phyloP scores from a whole-genome alignment of 768 basidiomycete genomes.

The Pisolithus marmoratus region DNA sequence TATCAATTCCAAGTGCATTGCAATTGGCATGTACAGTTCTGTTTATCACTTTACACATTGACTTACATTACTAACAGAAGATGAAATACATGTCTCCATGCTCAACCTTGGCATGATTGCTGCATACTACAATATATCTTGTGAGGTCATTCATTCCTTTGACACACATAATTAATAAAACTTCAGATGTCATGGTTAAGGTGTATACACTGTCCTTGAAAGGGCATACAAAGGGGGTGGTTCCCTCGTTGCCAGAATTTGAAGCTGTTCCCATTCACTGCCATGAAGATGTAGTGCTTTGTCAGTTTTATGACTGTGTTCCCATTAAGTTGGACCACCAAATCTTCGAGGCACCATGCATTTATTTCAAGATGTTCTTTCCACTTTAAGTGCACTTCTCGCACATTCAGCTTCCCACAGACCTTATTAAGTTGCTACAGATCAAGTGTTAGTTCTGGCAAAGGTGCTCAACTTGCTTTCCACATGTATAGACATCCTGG shows the following conservation, averaged over 20 bases:
- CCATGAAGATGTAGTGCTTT: constrained; percentile 80
- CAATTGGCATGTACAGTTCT: constrained; percentile 53
- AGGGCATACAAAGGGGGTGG: constrained; percentile 96
- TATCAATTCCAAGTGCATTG: constrained; percentile 91
- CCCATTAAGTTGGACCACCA: constrained; percentile 84
- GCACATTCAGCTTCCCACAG: constrained; percentile 84
- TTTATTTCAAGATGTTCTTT: constrained; percentile 98
- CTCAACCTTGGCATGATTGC: constrained; percentile 99
- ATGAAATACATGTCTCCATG: constrained; percentile 89
- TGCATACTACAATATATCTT: constrained; percentile 91
- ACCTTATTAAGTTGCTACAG: constrained; percentile 89
- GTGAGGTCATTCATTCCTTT: constrained; percentile 36
- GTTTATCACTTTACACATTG: neutral
- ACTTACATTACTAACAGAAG: constrained; percentile 39
- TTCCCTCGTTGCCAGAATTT: constrained; percentile 95
- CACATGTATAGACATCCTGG: constrained; percentile 94
- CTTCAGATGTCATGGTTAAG: constrained; percentile 87
- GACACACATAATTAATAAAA: neutral
- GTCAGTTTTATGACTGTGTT: constrained; percentile 91
- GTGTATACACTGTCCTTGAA: constrained; percentile 94
- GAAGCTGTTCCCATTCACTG: constrained; percentile 92
- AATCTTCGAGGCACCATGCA: constrained; percentile 91
- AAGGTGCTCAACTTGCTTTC: constrained; percentile 89
- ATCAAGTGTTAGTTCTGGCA: constrained; percentile 81
- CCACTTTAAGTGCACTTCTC: constrained; percentile 97